A percentile compares a stretch with the other conserved stretches of the same genome.
Conservation (phyloP, 2,329 filamentous ascomycete species). For the Botryosphaeria dothidea region DNA sequence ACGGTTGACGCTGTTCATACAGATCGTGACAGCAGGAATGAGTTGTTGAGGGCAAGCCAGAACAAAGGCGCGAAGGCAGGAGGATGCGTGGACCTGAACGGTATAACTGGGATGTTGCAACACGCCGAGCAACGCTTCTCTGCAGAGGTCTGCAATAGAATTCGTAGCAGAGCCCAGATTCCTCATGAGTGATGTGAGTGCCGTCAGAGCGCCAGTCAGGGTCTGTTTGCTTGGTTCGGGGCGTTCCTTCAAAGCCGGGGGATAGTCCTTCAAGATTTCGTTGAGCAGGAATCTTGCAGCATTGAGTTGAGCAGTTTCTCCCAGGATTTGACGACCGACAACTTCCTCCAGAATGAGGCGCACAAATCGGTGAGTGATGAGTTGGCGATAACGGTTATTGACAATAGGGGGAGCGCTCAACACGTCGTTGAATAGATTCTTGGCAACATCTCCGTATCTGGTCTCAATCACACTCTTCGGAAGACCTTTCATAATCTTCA, state of each 20-base stretch:
- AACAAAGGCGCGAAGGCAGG: slow-evolving; percentile 83
- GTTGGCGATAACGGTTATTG: slow-evolving; percentile 83
- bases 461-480: slow-evolving; percentile 81
- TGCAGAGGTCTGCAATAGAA: slow-evolving; percentile 75
- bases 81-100: slow-evolving; percentile 86
- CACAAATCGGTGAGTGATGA: slow-evolving; percentile 82
- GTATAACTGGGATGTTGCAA: slow-evolving; percentile 94
- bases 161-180: slow-evolving; percentile 81
- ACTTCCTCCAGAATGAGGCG: slow-evolving; percentile 82
- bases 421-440: slow-evolving; percentile 77
- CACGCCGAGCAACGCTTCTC: slow-evolving; percentile 85
- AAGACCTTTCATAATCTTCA: slow-evolving; percentile 73
- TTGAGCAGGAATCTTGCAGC: slow-evolving; percentile 83
- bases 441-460: slow-evolving; percentile 78
- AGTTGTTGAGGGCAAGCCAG: slow-evolving; percentile 91
- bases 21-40: slow-evolving; percentile 86
- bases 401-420: slow-evolving; percentile 73
- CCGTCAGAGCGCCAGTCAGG: slow-evolving; percentile 75
- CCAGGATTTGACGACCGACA: slow-evolving; percentile 77
- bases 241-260: slow-evolving; percentile 82
- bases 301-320: slow-evolving; percentile 83
- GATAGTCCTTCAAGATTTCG: slow-evolving; percentile 89
- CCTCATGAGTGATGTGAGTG: slow-evolving; percentile 74
- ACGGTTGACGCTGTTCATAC: slow-evolving; percentile 90
- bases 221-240: slow-evolving; percentile 87